phyloP scores from a whole-genome alignment of 106 monocot species.

The Acorus gramineus region DNA sequence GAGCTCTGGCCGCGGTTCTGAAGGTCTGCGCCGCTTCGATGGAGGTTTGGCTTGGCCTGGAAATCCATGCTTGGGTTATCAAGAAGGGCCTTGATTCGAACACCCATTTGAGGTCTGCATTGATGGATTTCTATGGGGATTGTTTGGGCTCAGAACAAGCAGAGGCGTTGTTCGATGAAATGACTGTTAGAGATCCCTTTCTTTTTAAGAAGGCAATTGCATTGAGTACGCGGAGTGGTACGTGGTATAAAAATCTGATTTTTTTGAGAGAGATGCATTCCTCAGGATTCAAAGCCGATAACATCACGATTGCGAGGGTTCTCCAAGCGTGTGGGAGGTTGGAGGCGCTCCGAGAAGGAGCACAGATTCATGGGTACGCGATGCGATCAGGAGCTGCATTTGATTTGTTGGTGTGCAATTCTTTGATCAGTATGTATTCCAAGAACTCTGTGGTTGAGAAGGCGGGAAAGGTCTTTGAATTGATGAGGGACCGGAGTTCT shows the following conservation, averaged over 20 bases:
- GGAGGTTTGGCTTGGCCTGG: slow-evolving; percentile 19
- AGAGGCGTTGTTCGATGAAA: slow-evolving; percentile 24
- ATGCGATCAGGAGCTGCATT: slow-evolving; percentile 9
- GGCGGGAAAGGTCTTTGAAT: slow-evolving; percentile 39
- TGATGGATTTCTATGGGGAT: slow-evolving; percentile 44
- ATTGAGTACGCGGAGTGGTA: slow-evolving; percentile 22
- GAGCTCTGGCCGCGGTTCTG: slow-evolving; percentile 17
- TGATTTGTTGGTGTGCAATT: slow-evolving; percentile 25
- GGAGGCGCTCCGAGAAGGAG: slow-evolving; percentile 24
- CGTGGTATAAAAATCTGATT: slow-evolving; percentile 14
- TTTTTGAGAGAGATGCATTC: slow-evolving; percentile 33
- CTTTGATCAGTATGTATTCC: slow-evolving; percentile 53
- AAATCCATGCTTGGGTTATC: slow-evolving; percentile 24
- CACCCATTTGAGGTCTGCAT: slow-evolving; percentile 18
- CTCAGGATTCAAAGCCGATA: slow-evolving; percentile 19
- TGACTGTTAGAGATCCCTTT: slow-evolving; percentile 7
- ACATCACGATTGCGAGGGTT: slow-evolving; percentile 25
- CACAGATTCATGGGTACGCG: slow-evolving; percentile 28
- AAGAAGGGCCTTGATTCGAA: slow-evolving; percentile 25
- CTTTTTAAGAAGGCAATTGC: slow-evolving; percentile 42
- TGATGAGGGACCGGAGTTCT: slow-evolving; percentile 15
- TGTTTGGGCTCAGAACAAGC: slow-evolving; percentile 15
- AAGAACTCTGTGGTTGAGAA: slow-evolving; percentile 24
- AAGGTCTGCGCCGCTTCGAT: slow-evolving; percentile 13
- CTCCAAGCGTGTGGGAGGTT: slow-evolving; percentile 38